Percentiles rank a stretch among this genome's conserved stretches.
Conservation (phyloP, 352 stramenopile genomes). For the Halophytophthora batemanensis region DNA sequence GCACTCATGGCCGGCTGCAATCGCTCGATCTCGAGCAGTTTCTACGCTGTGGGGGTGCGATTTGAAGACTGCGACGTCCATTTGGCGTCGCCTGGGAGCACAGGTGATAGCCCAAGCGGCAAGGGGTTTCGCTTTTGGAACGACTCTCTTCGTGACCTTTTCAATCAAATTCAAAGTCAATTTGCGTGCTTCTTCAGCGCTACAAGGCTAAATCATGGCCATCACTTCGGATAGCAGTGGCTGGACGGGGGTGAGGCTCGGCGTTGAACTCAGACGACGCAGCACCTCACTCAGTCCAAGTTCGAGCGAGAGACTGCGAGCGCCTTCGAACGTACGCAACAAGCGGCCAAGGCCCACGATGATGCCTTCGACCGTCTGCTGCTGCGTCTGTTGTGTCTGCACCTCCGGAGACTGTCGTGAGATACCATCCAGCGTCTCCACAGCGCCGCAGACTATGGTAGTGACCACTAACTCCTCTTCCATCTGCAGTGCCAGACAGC, state of each 20-base stretch:
- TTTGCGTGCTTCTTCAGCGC: no score
- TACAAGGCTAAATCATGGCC: slow-evolving; percentile 52
- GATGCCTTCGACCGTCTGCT: slow-evolving; percentile 57
- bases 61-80: no score
- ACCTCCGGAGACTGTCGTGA: slow-evolving; percentile 29
- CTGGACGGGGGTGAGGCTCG: slow-evolving; percentile 42
- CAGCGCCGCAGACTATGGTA: slow-evolving; percentile 61
- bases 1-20: no score
- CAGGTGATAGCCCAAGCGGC: no score
- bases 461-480: slow-evolving; percentile 72
- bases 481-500: slow-evolving; percentile 56
- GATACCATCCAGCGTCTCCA: slow-evolving; percentile 69
- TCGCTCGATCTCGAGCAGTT: no score
- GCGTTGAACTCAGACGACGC: slow-evolving; percentile 39
- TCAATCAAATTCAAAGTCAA: no score
- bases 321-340: slow-evolving; percentile 55
- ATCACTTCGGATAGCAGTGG: slow-evolving; percentile 59
- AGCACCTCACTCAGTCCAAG: slow-evolving; percentile 67
- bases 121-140: no score
- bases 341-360: slow-evolving; percentile 63
- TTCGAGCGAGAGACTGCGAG: slow-evolving; percentile 56
- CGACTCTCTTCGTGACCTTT: no score
- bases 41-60: no score
- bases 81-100: no score
- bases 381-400: slow-evolving; percentile 17